Evolutionary conservation across 495 filamentous ascomycete genomes (phyloP), one percentile per base, ranked within the genome.

Genomic region (Paragyromitra xinjiangensis): DNA sequence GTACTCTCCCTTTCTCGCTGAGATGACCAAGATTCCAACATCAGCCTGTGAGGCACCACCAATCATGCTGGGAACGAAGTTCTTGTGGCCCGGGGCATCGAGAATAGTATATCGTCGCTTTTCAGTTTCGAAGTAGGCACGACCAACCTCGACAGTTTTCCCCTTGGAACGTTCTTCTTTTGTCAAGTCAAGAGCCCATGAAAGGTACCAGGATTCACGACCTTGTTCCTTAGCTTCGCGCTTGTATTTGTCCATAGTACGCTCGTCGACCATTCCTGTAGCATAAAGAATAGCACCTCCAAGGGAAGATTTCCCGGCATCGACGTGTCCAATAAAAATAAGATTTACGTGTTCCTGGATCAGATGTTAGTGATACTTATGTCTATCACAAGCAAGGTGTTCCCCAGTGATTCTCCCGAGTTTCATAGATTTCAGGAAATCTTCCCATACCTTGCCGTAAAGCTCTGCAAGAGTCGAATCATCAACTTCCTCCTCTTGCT

Each of bases 201-300:
- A 99, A 11, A 98, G 86, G 83, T 97, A 98, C 96, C 94, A 98
- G n/a, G 93, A 93, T 87, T 98, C 95, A 87, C 94, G 92, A 68
- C 95, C 95, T 65, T 94, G 88, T 14, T 97, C 95, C 86, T 97
- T 98, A 29, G 95, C 95, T 79, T 98, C 95, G 71, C 89, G 89
- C 88, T 95, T 98, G 86, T 95, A 95, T 84, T 99, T 99, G 11
- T 99, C 95, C 87, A 99, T 88, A 22, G 95, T 99, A 80, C 95
- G 90, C 84, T 99, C 94, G 82, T 99, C 96, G 12, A 99, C 95
- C 95, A 99, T 99, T 56, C 95, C 95, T 16, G 95, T 98, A 71
- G 88, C 90, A 82, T 95, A 97, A 3, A 98, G 86, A 69, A 99
- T 95, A 56, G 91, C 90, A 58, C 95, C 95, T 81, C 96, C 95